Percentiles rank a stretch among this genome's conserved stretches.
Conservation (phyloP, 306 rosid genomes). For the Quercus variabilis region DNA sequence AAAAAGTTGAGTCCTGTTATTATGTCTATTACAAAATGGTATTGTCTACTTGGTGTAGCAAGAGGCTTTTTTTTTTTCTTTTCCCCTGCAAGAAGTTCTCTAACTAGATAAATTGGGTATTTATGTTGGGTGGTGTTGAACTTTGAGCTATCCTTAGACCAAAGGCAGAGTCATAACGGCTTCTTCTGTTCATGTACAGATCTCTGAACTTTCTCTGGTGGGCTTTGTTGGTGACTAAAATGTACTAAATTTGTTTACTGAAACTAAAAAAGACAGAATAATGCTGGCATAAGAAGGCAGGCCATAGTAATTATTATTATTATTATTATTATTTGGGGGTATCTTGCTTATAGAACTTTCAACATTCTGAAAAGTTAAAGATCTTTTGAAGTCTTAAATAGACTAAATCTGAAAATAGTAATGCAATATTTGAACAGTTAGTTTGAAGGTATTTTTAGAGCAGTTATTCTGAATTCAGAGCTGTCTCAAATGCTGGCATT, state of each 20-base stretch:
- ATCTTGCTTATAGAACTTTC: too few species aligned
- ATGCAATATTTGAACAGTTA: background rate
- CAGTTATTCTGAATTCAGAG: background rate
- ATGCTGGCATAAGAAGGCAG: too few species aligned
- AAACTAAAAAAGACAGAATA: too few species aligned
- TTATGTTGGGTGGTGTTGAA: background rate
- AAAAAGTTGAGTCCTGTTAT: background rate
- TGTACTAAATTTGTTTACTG: too few species aligned
- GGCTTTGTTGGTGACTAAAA: constrained; percentile 45
- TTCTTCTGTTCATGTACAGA: constrained; percentile 46
- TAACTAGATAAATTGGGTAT: background rate
- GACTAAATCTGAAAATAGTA: background rate
- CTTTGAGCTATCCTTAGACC: constrained; percentile 10
- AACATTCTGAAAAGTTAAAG: too few species aligned
- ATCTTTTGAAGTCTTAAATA: too few species aligned
- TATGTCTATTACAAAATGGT: background rate
- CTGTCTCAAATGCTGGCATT: constrained; percentile 5
- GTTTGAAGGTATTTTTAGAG: background rate
- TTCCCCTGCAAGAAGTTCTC: background rate
- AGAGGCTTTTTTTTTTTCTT: background rate
- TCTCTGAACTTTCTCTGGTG: constrained; percentile 51
- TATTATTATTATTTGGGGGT: too few species aligned
- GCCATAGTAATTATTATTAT: too few species aligned
- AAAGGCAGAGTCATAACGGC: constrained; percentile 4
- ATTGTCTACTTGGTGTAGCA: background rate